Conservation (phyloP, 2,329 filamentous ascomycete species). For the Sclerotiophoma versabilis region DNA sequence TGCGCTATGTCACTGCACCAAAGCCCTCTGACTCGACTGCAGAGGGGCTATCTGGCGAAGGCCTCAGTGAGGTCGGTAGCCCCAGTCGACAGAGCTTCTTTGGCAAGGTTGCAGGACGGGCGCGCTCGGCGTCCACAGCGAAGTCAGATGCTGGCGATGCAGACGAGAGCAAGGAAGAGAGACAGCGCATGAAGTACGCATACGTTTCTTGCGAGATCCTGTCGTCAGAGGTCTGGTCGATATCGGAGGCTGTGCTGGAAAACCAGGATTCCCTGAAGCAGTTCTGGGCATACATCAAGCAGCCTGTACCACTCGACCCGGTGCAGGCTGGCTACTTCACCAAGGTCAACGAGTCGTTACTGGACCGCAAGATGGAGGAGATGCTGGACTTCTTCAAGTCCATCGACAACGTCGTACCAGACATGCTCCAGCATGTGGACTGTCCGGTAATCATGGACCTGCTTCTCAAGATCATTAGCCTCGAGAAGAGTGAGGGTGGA, state of each 20-base stretch:
- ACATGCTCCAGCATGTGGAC: constrained; percentile 92
- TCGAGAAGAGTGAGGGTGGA: constrained; percentile 90
- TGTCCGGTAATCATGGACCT: constrained; percentile 99
- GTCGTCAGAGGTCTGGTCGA: constrained; percentile 95
- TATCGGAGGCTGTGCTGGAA: constrained; percentile 89
- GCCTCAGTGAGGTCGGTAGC: constrained; percentile 50
- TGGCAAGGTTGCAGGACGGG: constrained; percentile 52
- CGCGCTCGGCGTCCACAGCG: constrained; percentile 53
- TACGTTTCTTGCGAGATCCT: constrained; percentile 93
- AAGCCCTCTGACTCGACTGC: constrained; percentile 56
- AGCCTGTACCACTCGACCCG: constrained; percentile 85
- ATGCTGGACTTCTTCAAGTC: constrained; percentile 92
- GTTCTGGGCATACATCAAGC: constrained; percentile 91
- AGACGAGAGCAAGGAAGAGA: constrained; percentile 78
- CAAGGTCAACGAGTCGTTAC: constrained; percentile 96
- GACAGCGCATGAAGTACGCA: constrained; percentile 90
- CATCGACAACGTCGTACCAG: constrained; percentile 79
- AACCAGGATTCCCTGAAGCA: constrained; percentile 77
- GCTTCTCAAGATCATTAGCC: constrained; percentile 92
- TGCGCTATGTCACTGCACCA: constrained; percentile 90
- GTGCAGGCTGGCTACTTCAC: constrained; percentile 98
- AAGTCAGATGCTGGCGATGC: constrained; percentile 53
- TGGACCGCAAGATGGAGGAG: constrained; percentile 97
- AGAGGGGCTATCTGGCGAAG: constrained; percentile 52
- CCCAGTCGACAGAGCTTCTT: constrained; percentile 54